Evolutionary conservation across 2,329 filamentous ascomycete genomes (phyloP).

Genomic region (Colletotrichum cuscutae): DNA sequence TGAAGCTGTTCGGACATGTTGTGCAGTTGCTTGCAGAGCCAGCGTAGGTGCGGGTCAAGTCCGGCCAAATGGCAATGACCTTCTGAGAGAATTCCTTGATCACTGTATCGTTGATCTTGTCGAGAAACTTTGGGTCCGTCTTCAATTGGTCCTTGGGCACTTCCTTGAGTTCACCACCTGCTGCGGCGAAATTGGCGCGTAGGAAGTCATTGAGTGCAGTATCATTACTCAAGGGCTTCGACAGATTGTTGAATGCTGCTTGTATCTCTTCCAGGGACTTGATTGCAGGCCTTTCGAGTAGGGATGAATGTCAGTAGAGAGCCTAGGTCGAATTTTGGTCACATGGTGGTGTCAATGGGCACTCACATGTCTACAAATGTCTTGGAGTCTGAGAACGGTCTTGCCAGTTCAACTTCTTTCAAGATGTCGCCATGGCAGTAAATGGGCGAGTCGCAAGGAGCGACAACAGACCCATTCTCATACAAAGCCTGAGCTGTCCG

Average conservation of each 20-base stretch:
- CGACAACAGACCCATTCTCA: slow-evolving; percentile 67
- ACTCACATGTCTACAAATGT: slow-evolving; percentile 76
- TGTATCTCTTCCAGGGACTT: slow-evolving; percentile 69
- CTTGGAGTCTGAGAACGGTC: slow-evolving; percentile 74
- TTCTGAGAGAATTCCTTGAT: slow-evolving; percentile 70
- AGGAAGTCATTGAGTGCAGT: slow-evolving; percentile 71
- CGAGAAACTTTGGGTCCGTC: slow-evolving; percentile 68
- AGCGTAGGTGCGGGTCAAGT: slow-evolving; percentile 70
- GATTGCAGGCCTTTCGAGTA: slow-evolving; percentile 63
- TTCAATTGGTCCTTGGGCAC: slow-evolving; percentile 62
- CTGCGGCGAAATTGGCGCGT: slow-evolving; percentile 70
- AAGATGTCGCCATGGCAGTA: slow-evolving; percentile 76
- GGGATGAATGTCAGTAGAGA: slow-evolving; percentile 29
- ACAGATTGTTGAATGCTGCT: slow-evolving; percentile 67
- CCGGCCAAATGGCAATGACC: slow-evolving; percentile 77
- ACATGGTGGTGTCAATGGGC: background rate
- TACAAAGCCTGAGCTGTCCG: slow-evolving; percentile 58
- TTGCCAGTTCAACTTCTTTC: slow-evolving; percentile 69
- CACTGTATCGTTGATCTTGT: slow-evolving; percentile 65
- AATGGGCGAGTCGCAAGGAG: slow-evolving; percentile 74
- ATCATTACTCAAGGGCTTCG: slow-evolving; percentile 71
- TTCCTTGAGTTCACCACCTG: slow-evolving; percentile 69
- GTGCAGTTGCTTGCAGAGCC: slow-evolving; percentile 63
- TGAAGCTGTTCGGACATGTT: slow-evolving; percentile 72
- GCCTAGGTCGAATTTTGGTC: background rate